Evolutionary conservation across 139 green algal species (phyloP), one percentile per base, ranked within the genome.

Genomic region (Picochlorum sp.): DNA sequence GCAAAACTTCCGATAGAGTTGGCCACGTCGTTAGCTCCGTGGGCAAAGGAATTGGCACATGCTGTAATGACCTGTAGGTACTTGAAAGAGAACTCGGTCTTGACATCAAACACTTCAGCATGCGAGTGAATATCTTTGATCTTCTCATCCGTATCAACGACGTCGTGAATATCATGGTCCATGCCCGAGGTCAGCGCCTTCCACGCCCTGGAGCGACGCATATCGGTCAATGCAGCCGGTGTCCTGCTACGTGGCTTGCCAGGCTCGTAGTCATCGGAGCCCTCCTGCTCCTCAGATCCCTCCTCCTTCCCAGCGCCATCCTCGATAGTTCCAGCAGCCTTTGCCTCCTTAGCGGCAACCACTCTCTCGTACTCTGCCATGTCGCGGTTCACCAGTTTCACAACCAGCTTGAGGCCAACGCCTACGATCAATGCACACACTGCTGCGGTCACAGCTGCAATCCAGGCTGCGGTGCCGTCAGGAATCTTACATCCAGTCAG

Each of bases 1-100:
- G 80, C 66, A 25, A 87, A 83, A 26, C 81, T 79, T 7, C 87
- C 87, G 1, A 82, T 65, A 3, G 81, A 69, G 44, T 95, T 95
- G 53, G 83, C 80, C 0, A 95, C 82, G 65, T 94, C 85, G 55
- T 94, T 94, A 35, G 77, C 63, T 13, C 87, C 87, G 60, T 95
- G 87, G 6, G 85, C 73, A 59, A 97, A 96, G 1, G 81, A 81
- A 37, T 88, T 82, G 29, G 72, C 82, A 51, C 72, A 81, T 3
- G 90, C 84, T 24, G 87, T 89, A 64, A 94, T 78, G 13, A 97
- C 84, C 40, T 72, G 65, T 9, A 85, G 64, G 33, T 87, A 87
- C 47, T 74, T 77, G 75, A 85, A 88, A 28, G 56, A 41, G 12
- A 73, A 54, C 75, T 94, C 85, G 0, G 84, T 87, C 39, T 75